These are phyloP conservation scores for Clitopilus hobsonii DNA, from an alignment of 768 basidiomycete genomes.

Conservation along the genomic window DNA sequence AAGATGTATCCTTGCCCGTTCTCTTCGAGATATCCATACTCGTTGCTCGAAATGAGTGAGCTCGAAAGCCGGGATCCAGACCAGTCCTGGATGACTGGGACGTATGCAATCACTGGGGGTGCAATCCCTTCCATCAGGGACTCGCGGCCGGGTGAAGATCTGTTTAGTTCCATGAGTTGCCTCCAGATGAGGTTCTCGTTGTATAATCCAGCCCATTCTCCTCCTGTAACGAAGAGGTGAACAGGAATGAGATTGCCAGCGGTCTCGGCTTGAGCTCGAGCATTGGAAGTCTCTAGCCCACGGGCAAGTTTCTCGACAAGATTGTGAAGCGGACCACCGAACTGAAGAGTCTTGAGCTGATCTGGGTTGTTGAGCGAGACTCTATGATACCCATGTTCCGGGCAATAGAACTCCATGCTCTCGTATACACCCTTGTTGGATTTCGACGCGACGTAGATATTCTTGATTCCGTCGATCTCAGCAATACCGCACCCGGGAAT, in stretches of 20 bases:
- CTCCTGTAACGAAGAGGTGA: constrained; percentile 22
- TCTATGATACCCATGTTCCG: constrained; percentile 19
- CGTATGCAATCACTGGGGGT: constrained; percentile 15
- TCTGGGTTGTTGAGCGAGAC: constrained; percentile 9
- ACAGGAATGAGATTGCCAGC: neutral
- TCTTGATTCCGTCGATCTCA: constrained; percentile 17
- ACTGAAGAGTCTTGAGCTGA: constrained; percentile 16
- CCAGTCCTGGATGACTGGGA: constrained; percentile 24
- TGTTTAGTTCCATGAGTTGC: too few relatives aligned
- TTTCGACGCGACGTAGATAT: neutral
- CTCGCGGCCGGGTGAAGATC: neutral
- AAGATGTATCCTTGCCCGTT: constrained; percentile 18
- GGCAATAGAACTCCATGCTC: constrained; percentile 20
- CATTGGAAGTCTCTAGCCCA: constrained; percentile 5
- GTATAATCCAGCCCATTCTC: constrained; percentile 21
- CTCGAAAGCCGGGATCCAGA: constrained; percentile 24
- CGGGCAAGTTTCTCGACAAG: constrained; percentile 14
- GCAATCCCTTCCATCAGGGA: neutral
- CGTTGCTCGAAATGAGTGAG: constrained; percentile 18
- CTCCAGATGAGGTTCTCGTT: constrained; percentile 21
- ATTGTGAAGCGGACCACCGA: constrained; percentile 23
- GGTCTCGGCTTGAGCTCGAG: neutral
- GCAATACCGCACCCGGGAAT: constrained; percentile 17
- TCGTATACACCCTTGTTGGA: neutral
- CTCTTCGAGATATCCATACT: constrained; percentile 19